Conservation (phyloP, 805 yeast genomes). For the Yarrowia sp. region DNA sequence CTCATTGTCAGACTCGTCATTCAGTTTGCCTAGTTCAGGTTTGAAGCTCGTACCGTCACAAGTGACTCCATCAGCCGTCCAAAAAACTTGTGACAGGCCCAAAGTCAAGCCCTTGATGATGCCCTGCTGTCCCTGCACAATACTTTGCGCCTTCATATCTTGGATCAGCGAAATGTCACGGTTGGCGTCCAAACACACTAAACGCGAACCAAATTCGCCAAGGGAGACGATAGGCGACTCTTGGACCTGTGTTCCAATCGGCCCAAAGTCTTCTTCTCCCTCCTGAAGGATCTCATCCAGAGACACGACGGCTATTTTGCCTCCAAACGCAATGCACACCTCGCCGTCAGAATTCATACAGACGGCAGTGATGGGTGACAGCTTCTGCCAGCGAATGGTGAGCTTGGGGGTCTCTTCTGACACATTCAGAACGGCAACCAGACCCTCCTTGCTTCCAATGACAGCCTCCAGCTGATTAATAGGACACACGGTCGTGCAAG, state of each 20-base stretch:
- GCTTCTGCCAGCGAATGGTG: not conserved
- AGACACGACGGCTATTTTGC: conserved; percentile 1
- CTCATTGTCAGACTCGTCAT: conserved; percentile 15
- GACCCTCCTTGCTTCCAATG: conserved; percentile 36
- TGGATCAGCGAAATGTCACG: not conserved
- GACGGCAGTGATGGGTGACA: not conserved
- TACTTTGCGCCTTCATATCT: not conserved
- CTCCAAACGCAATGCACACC: not conserved
- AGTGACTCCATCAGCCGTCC: conserved; percentile 8
- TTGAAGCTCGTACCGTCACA: not conserved
- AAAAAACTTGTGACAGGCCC: not conserved
- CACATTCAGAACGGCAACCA: conserved; percentile 32
- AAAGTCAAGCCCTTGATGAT: conserved; percentile 11
- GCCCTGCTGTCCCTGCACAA: conserved; percentile 3
- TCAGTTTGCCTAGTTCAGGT: not conserved
- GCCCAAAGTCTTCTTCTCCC: not conserved
- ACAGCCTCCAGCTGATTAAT: conserved; percentile 38
- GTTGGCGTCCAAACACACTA: not conserved
- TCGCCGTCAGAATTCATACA: not conserved
- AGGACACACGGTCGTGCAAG: conserved; percentile 46
- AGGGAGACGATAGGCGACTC: not conserved
- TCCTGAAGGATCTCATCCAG: conserved; percentile 15
- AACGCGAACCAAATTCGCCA: not conserved
- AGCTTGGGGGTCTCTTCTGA: conserved; percentile 10
- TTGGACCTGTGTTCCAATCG: conserved; percentile 11